Conservation (phyloP, 1,139 yeast species). For the Blastobotrys buckinghamii region DNA sequence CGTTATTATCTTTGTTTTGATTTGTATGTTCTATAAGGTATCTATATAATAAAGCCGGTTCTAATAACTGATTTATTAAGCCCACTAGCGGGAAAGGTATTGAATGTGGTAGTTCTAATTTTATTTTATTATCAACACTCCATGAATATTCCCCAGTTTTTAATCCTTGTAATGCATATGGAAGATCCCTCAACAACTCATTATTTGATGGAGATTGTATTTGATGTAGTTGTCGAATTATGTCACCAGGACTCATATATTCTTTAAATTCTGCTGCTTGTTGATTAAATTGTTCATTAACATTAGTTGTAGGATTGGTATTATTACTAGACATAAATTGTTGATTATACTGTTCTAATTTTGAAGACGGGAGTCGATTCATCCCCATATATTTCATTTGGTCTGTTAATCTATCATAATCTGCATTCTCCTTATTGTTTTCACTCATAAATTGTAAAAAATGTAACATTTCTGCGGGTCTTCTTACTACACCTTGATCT, state of each 20-base stretch:
- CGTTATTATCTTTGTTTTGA: conserved; percentile 25
- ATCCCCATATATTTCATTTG: conserved; percentile 10
- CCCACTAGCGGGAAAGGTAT: conserved; percentile 57
- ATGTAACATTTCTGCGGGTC: conserved; percentile 13
- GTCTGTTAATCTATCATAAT: background rate
- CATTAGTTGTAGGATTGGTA: too few relatives aligned
- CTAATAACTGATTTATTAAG: conserved; percentile 53
- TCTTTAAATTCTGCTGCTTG: background rate
- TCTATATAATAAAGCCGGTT: conserved; percentile 66
- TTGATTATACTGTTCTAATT: background rate
- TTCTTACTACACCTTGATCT: conserved; percentile 11
- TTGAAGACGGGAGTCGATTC: background rate
- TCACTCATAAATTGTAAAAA: conserved; percentile 6
- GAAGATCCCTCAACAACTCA: conserved; percentile 50
- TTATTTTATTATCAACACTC: conserved; percentile 22
- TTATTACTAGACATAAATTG: background rate
- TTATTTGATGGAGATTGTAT: conserved; percentile 39
- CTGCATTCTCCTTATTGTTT: background rate
- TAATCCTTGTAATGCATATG: conserved; percentile 67
- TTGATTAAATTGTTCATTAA: too few relatives aligned
- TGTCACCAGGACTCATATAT: conserved; percentile 13
- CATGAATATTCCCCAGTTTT: conserved; percentile 60
- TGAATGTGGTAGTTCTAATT: conserved; percentile 41
- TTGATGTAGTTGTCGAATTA: conserved; percentile 14
- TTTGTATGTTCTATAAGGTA: conserved; percentile 28